Percentiles rank a stretch among this genome's conserved stretches.
Conservation (phyloP, 1,284 basidiomycete species). For the Fomes fomentarius region DNA sequence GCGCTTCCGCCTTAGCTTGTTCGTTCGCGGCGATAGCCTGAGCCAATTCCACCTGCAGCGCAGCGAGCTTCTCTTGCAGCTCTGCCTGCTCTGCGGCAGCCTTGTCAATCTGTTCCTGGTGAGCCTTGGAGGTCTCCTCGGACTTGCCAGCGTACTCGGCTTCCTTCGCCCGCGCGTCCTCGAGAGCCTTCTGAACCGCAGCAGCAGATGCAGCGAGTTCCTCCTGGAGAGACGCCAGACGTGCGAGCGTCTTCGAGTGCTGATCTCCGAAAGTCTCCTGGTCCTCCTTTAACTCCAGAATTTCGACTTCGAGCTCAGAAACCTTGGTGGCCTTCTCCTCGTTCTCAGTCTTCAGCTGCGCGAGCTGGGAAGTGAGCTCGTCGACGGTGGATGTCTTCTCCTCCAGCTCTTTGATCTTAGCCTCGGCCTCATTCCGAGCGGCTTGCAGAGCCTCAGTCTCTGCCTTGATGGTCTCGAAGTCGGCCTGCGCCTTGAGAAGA, state of each 20-base stretch:
- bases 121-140: conserved; percentile 45
- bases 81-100: conserved; percentile 49
- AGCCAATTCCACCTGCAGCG: conserved; percentile 49
- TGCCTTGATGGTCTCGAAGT: conserved; percentile 58
- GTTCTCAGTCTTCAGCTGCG: conserved; percentile 62
- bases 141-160: conserved; percentile 46
- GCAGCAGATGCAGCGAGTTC: conserved; percentile 51
- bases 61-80: conserved; percentile 48
- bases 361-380: conserved; percentile 55
- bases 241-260: conserved; percentile 47
- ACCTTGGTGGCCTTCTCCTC: conserved; percentile 78
- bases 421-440: conserved; percentile 50
- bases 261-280: conserved; percentile 69
- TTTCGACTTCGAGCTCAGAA: conserved; percentile 78
- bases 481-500: conserved; percentile 63
- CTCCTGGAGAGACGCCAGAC: conserved; percentile 54
- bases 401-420: conserved; percentile 49
- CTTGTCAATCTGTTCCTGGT: conserved; percentile 49
- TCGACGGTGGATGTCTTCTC: conserved; percentile 47
- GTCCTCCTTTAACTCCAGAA: conserved; percentile 75
- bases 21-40: conserved; percentile 50
- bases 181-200: conserved; percentile 52
- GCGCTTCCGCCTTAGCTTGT: conserved; percentile 47
- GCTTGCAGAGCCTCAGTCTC: conserved; percentile 55
- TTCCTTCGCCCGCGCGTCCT: conserved; percentile 56